These are phyloP conservation scores for Talaromyces sp. DNA, from an alignment of 2,329 filamentous ascomycete species.

Conservation along the genomic window DNA sequence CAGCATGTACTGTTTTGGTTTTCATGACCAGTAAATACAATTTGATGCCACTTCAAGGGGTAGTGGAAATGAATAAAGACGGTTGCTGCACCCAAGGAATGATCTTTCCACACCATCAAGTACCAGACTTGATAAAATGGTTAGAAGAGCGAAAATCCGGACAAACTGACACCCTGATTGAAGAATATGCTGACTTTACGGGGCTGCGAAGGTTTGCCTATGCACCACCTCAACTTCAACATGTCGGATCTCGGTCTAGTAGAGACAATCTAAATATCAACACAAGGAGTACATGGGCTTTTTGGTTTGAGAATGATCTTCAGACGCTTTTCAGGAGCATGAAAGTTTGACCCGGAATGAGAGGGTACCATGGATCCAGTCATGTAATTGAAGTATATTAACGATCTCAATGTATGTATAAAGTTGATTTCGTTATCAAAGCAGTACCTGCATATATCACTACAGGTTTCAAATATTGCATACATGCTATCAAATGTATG, in stretches of 20 bases:
- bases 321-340: not conserved
- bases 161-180: not conserved
- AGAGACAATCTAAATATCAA: not conserved
- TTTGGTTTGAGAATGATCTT: not conserved
- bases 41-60: conserved; percentile 20
- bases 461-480: too few species aligned
- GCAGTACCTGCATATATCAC: too few species aligned
- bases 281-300: not conserved
- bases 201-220: not conserved
- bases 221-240: not conserved
- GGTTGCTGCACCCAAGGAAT: conserved; percentile 34
- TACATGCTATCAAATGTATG: too few species aligned
- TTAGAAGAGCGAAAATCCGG: not conserved
- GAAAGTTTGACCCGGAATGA: not conserved
- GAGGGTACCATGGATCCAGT: not conserved
- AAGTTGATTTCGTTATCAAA: too few species aligned
- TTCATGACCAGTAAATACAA: conserved; percentile 25
- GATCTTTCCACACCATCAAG: conserved; percentile 18
- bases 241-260: not conserved
- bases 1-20: conserved; percentile 19
- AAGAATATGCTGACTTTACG: not conserved
- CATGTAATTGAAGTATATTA: too few species aligned
- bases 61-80: conserved; percentile 22
- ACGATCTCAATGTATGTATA: too few species aligned
- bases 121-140: not conserved